Conservation (phyloP, 768 basidiomycete genomes). For the Mrakia blollopis region DNA sequence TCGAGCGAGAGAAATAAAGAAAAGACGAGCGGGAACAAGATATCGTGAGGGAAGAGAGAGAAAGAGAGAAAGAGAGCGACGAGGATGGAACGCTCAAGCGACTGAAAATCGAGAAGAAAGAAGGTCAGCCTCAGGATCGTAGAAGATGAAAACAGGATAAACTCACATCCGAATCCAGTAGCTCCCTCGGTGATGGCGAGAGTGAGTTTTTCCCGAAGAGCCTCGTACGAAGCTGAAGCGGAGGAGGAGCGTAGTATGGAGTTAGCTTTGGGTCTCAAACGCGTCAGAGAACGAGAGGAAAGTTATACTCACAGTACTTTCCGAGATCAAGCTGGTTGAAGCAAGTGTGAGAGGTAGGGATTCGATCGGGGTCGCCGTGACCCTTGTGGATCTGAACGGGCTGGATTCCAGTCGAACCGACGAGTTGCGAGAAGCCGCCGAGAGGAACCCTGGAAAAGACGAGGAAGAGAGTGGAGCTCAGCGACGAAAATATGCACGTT, state of each 20-base stretch:
- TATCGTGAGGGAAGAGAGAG: not conserved
- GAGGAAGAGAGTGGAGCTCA: constrained; percentile 42
- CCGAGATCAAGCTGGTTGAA: constrained; percentile 62
- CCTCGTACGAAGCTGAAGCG: constrained; percentile 73
- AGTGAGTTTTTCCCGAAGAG: constrained; percentile 81
- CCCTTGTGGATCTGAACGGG: constrained; percentile 94
- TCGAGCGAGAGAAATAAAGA: too few species aligned
- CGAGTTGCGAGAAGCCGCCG: constrained; percentile 90
- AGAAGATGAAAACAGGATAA: not conserved
- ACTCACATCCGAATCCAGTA: constrained; percentile 70
- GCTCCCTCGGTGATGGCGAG: constrained; percentile 94
- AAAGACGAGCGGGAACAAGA: not conserved
- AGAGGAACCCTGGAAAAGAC: constrained; percentile 84
- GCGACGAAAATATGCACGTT: not conserved
- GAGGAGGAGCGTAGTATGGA: not conserved
- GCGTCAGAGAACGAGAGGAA: not conserved
- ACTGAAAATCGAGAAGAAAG: not conserved
- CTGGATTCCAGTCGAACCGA: constrained; percentile 65
- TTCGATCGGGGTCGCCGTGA: constrained; percentile 74
- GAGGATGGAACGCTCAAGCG: not conserved
- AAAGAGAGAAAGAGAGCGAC: not conserved
- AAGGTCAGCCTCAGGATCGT: not conserved
- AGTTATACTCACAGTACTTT: constrained; percentile 53
- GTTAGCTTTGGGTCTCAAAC: too few species aligned
- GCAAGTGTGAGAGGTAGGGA: constrained; percentile 63